Evolutionary conservation across 2,329 filamentous ascomycete genomes (phyloP), one percentile per base, ranked within the genome.

Genomic region (Cladobotryum mycophilum): DNA sequence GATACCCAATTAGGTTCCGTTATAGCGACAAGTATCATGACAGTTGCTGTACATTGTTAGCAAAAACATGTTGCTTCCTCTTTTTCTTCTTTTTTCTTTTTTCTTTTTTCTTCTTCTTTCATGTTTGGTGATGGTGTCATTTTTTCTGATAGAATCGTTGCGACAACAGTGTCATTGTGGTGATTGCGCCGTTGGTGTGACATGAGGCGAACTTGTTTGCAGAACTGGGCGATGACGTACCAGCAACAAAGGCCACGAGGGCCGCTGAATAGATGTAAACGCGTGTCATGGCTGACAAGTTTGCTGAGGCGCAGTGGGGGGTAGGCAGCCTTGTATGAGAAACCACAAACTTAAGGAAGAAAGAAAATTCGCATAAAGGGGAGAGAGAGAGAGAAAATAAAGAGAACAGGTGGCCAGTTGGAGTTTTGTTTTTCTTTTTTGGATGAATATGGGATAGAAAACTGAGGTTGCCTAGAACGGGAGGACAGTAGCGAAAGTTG

Each of bases 1-100:
- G 77, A 76, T 46, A 90, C 72, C 88, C 88, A 93, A 67, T 81
- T 74, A 14, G 88, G 85, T 43, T 85, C 75, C 53, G 81, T 70
- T 58, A 89, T 86, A 49, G 86, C 80, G 38, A 80, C 75, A 48
- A 91, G 73, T 20, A 86, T 88, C 76, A 90, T 81, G 54, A 78
- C 78, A 30, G 84, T 87, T 51, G 85, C 86, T 89, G 48, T 4
- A 17, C 13, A 15, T 4, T 47, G 40, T 52, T 48, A 52, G 45
- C 30, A 35, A n/a, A 35, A n/a, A 20, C 12, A 5, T 37, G 18
- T 5, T 20, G 20, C 3, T 20, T 20, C 20, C 5, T 20, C 5
- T 20, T 20, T 5, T 20, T 20, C 5, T 20, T 20, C 20, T 20
- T 20, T 5, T 20, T 5, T 20, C 5, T 20, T 20, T 20, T 20